Evolutionary conservation across 2,329 filamentous ascomycete genomes (phyloP), one percentile per base, ranked within the genome.

Genomic region (Epichloe scottii): DNA sequence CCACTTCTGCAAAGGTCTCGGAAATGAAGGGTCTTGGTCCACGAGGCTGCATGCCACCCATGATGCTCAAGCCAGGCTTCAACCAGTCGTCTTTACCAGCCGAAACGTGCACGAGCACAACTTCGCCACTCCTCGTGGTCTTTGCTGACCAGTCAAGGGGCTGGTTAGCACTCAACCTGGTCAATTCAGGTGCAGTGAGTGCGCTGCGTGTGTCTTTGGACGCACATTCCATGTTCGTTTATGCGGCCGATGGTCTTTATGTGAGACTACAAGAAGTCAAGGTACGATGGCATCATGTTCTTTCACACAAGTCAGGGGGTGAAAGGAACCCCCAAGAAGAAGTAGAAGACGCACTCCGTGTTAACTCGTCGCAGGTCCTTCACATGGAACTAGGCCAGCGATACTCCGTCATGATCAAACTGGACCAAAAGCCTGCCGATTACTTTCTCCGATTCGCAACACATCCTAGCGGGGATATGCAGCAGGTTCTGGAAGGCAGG

Each of bases 1-100:
- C 43, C 19, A 17, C 26, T 33, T n/a, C 30, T 15, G 19, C n/a
- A 19, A 15, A 35, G 8, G 17, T 21, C 26, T 23, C 14, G 6
- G 17, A 21, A 3, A 51, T 42, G 43, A 23, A 17, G 10, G 23
- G 10, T 23, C 42, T 46, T 7, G 33, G 42, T 10, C 42, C 49
- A 15, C 42, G 49, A n/a, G 49, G 49, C 21, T 51, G 49, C 37
- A 33, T 34, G 35, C 10, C 33, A 3, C 43, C 49, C 17, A 51
- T 51, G 49, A 46, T 51, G 42, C 47, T 49, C 47, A 49, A 49
- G 37, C 37, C 44, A 12, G 50, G 50, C 38, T 52, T 48, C 38
- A 26, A 52, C 39, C 35, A 35, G 15, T 40, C 50, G 5, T 47
- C 44, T 15, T 33, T 52, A n/a, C 50, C 50, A 5, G 19, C 21